Evolutionary conservation across 164 flowering plant genomes (phyloP), one percentile per base, ranked within the genome.

Genomic region (Tetracentron sinense): DNA sequence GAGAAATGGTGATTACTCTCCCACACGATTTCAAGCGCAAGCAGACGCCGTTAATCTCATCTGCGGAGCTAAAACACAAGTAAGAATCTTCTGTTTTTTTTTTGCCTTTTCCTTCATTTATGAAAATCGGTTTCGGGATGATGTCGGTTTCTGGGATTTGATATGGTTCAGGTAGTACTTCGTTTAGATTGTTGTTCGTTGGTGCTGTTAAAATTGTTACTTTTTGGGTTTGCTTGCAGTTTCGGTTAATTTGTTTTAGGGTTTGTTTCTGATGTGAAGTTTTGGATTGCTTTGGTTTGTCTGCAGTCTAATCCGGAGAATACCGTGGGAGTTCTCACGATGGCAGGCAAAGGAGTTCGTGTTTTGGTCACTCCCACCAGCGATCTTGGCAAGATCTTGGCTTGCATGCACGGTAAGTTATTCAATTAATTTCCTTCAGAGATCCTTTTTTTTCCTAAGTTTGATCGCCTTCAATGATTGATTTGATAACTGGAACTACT

Each of bases 271-370:
- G 30, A 22, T 66, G 59, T n/a, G 20, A 48, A 30, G 16, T 35
- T 38, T 38, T 12, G 38, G 8, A 33, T 33, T 38, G 8, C 14
- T 38, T 38, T 35, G 26, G n/a, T 68, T 12, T 49, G 14, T 64
- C 33, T 69, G 75, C 74, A 90, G 98, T 83, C 97, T 15, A 91
- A 91, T 80, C 98, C 97, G 46, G 98, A 94, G 83, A 92, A 91
- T 67, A 89, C 96, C 0, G 97, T 94, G 29, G 98, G 97, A 33
- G 75, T 91, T 51, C 63, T 94, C 47, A 91, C 98, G 27, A 94
- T 94, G 98, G 95, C 93, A 1, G 98, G 98, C 6, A 91, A 88
- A 79, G 97, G 97, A 15, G 97, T 94, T 68, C 87, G 96, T 26
- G 99, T 94, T 53, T 79, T 94, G 79, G 90, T 85, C 33, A 91